Percentiles rank a stretch among this genome's conserved stretches.
phyloP scores from a whole-genome alignment of 768 basidiomycete genomes.

The Russula lepida region DNA sequence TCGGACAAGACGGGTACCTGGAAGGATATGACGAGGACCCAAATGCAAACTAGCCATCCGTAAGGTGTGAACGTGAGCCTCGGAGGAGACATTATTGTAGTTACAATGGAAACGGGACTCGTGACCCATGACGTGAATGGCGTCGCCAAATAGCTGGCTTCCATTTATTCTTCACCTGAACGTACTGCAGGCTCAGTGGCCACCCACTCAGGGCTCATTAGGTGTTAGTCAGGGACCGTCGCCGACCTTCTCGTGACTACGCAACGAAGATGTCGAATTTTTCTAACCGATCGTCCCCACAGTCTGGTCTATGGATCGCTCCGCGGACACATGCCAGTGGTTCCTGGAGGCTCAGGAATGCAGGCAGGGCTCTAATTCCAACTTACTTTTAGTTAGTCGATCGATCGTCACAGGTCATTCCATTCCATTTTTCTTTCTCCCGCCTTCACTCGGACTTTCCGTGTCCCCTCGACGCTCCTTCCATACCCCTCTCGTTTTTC shows the following conservation, averaged over 20 bases:
- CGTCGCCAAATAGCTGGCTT: background rate
- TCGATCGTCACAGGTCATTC: background rate
- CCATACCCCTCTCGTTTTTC: background rate
- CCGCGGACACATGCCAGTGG: background rate
- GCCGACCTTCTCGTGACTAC: background rate
- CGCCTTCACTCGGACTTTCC: background rate
- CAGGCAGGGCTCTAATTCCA: background rate
- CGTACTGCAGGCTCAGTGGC: no score
- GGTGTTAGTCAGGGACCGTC: no score
- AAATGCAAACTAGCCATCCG: conserved; percentile 58
- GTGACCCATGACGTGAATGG: background rate
- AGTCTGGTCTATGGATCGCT: background rate
- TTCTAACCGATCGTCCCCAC: background rate
- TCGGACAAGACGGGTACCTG: conserved; percentile 26
- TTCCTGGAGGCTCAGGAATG: background rate
- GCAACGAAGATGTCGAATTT: background rate
- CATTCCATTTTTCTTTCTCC: background rate
- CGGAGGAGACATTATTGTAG: background rate
- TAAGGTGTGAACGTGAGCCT: conserved; percentile 53
- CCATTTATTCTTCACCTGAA: no score
- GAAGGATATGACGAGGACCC: conserved; percentile 59
- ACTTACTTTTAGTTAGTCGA: background rate
- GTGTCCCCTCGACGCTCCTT: conserved; percentile 2
- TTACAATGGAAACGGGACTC: background rate
- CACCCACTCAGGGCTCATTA: background rate